Evolutionary conservation across 208 protist species (phyloP), one percentile per base, ranked within the genome.

Genomic region (Angomonas desouzai): DNA sequence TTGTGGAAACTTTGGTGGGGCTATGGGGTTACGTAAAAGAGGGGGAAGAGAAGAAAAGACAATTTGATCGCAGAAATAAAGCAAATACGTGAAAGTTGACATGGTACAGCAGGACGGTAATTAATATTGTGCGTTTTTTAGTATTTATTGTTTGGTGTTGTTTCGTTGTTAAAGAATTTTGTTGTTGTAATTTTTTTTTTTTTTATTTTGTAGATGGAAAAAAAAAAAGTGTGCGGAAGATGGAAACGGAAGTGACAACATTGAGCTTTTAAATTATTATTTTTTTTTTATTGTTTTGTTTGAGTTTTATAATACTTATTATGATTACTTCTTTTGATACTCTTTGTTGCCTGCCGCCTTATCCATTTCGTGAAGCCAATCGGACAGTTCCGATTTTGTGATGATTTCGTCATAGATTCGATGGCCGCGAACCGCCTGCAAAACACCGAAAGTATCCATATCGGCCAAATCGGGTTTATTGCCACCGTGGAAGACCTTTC

Each of bases 391-490:
- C 1, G 87, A 88, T 34, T 80, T 71, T 0, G 48, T 48, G 48
- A 88, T 75, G 61, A 96, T 86, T 48, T 92, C 88, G 29, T 87
- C 66, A 67, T 96, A 94, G 9, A 96, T 73, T 16, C 85, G 76
- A 59, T 93, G 88, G 2, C 87, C 88, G 16, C 88, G 79, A 3
- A 96, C 78, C 4, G 86, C 80, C 62, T 96, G 87, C 18, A 96
- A 76, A 16, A 96, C 88, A 62, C 91, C 91, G 67, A 92, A 94
- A n/a, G 77, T 80, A 49, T 96, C 91, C 20, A 94, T n/a, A 66
- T 96, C 91, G 0, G 75, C 91, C 60, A 93, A 64, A 70, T 94
- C 88, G 18, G 91, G 91, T 56, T 76, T 87, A 28, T 59, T 80
- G 59, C 91, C 91, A 20, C 91, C 91, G 69, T 96, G 85, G 58